A percentile compares a stretch with the other conserved stretches of the same genome.
phyloP scores from a whole-genome alignment of 495 filamentous ascomycete species.

The Annulohypoxylon bovei region DNA sequence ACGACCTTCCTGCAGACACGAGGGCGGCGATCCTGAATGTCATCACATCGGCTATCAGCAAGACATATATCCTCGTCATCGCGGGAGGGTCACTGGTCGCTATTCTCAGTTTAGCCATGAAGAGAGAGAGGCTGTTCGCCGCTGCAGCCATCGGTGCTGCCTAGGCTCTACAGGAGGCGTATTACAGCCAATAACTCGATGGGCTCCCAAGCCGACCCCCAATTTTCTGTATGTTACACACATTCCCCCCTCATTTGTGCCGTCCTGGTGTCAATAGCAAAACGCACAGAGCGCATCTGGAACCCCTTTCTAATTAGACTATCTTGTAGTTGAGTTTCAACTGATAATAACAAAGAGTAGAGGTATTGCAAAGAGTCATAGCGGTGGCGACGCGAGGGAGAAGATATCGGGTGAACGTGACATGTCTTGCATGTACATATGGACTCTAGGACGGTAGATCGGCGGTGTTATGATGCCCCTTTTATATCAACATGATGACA shows the following conservation, averaged over 20 bases:
- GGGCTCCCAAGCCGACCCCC: background rate
- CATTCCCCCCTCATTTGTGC: background rate
- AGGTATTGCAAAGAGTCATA: too few species aligned
- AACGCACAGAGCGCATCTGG: too few species aligned
- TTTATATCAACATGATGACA: too few species aligned
- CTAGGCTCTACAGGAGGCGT: background rate
- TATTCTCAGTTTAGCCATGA: background rate
- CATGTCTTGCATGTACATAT: too few species aligned
- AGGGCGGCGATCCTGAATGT: background rate
- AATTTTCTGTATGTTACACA: background rate
- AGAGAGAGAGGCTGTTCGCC: background rate
- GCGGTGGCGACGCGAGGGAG: too few species aligned
- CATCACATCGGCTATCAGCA: background rate
- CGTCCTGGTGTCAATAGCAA: background rate
- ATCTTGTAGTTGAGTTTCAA: too few species aligned
- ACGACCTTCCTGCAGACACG: background rate
- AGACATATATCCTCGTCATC: constrained; percentile 7
- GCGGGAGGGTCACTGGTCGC: background rate
- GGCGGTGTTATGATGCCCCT: too few species aligned
- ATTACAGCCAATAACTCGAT: too few species aligned
- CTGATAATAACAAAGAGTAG: too few species aligned
- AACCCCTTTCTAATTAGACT: too few species aligned
- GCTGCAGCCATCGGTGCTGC: background rate
- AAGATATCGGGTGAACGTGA: too few species aligned
- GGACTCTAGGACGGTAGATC: too few species aligned